Base-by-base conservation (phyloP, 2,329 filamentous ascomycete species). In the Chaetomium globosum region DNA sequence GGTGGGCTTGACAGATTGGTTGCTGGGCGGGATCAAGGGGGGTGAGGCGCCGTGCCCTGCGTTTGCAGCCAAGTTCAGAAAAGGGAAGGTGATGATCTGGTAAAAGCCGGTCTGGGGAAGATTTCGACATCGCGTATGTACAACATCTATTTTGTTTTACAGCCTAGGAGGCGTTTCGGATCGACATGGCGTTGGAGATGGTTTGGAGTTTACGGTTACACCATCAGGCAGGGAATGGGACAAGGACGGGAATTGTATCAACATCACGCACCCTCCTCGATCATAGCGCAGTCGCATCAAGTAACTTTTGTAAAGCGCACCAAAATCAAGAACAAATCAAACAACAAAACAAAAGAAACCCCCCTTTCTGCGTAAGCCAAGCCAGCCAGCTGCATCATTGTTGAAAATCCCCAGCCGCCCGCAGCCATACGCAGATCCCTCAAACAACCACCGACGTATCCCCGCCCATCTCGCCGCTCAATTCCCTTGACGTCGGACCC, bases 1-100 rank as follows among this genome's bases (percentile, higher is more conserved):
- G 23, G 92, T 98, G 19, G 93, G 90, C 16, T 80, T 98, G 70
- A 97, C 95, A 19, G 95, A 99, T 75, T 98, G 95, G 94, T 79
- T 99, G 69, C 82, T 98, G 48, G 93, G 93, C 2, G 90, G 90
- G 59, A 89, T 93, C 70, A 79, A 77, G 65, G 78, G 80, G 1
- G 61, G 60, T 0, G 67, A 66, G 12, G 59, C 49, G 26, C 65
- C 69, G 26, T 71, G 68, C 65, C 71, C 71, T 55, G 70, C 69
- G 16, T 72, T 72, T 67, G 57, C 63, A 57, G 54, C 36, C 31
- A 53, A 54, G 57, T 46, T 56, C 10, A 49, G n/a, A 51, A 48
- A 69, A 63, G 65, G 62, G 63, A 43, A 66, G 65, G 65, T 52
- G 33, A 43, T 43, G 39, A n/a, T n/a, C 16, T 43, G 39, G 39